A percentile compares a stretch with the other conserved stretches of the same genome.
Evolutionary conservation across 371 early-diverging fungal species (phyloP).

Genomic region (Blyttiomyces sp.): DNA sequence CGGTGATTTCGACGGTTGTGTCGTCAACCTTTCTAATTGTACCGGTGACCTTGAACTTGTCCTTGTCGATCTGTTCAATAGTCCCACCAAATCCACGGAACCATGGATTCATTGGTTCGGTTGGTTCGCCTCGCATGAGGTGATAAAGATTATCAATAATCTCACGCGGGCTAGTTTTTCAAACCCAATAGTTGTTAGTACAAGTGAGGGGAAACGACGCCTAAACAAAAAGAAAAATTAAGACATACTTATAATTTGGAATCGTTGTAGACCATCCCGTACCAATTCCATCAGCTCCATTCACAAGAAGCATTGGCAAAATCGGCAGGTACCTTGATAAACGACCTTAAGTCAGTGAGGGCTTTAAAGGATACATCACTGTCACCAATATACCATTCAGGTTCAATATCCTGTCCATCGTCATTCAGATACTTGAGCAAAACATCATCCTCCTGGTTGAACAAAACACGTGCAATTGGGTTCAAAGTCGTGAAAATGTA

Average conservation of each 20-base stretch:
- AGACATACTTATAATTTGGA: constrained; percentile 56
- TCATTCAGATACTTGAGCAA: constrained; percentile 90
- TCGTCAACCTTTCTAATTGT: constrained; percentile 66
- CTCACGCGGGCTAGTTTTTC: constrained; percentile 95
- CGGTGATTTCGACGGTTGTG: constrained; percentile 83
- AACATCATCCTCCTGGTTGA: constrained; percentile 85
- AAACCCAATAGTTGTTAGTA: no score
- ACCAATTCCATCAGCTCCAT: constrained; percentile 99
- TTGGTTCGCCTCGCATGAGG: constrained; percentile 75
- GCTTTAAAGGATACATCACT: no score
- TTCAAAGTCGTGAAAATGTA: constrained; percentile 92
- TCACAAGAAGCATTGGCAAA: constrained; percentile 95
- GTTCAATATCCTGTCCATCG: constrained; percentile 95
- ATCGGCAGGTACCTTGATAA: constrained; percentile 84
- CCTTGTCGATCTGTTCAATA: constrained; percentile 24
- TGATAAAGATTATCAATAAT: constrained; percentile 87
- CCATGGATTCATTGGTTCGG: constrained; percentile 89
- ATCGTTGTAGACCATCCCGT: constrained; percentile 81
- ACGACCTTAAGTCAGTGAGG: not conserved
- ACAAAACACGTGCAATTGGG: constrained; percentile 81
- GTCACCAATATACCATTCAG: constrained; percentile 70
- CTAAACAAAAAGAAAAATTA: not conserved
- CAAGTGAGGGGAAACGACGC: constrained; percentile 41
- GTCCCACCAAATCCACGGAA: constrained; percentile 88
- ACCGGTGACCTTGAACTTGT: constrained; percentile 76